These are phyloP conservation scores for Entelexis paramagnoliae DNA, from an alignment of 1,139 yeast species.

Conservation along the genomic window DNA sequence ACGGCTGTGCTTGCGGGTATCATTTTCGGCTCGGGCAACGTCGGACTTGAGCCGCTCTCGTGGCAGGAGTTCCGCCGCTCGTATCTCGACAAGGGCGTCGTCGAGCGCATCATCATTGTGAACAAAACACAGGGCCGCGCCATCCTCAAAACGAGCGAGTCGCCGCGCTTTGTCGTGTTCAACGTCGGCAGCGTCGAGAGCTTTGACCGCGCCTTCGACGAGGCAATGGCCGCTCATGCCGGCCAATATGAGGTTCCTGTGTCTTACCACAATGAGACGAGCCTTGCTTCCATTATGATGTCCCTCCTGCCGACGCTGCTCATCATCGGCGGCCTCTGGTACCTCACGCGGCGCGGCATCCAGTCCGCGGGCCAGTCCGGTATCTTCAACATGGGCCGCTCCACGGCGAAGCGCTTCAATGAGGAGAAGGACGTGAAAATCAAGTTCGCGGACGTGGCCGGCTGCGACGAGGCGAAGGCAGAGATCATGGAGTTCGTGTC, in stretches of 20 bases:
- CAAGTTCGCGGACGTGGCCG: constrained; percentile 89
- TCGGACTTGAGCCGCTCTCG: constrained; percentile 38
- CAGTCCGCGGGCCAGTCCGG: constrained; percentile 46
- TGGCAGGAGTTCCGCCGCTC: constrained; percentile 84
- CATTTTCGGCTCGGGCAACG: constrained; percentile 6
- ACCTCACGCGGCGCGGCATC: constrained; percentile 38
- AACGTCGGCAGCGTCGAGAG: constrained; percentile 84
- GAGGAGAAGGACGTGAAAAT: constrained; percentile 85
- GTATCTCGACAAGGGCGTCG: constrained; percentile 75
- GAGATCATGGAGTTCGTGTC: constrained; percentile 97
- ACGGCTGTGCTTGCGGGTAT: constrained; percentile 20
- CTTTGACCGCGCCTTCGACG: constrained; percentile 77
- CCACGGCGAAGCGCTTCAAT: constrained; percentile 83
- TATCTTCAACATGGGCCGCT: constrained; percentile 57
- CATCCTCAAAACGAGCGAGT: constrained; percentile 24
- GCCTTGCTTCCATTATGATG: constrained; percentile 49
- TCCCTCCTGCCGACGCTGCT: constrained; percentile 79
- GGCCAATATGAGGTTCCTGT: constrained; percentile 64
- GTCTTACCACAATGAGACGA: constrained; percentile 61
- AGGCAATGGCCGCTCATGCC: constrained; percentile 58
- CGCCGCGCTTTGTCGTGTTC: constrained; percentile 37
- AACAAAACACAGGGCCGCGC: constrained; percentile 66
- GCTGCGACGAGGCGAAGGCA: constrained; percentile 94
- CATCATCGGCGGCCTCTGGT: constrained; percentile 73
- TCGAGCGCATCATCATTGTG: constrained; percentile 61